phyloP scores from a whole-genome alignment of 1,284 basidiomycete genomes.

The Ceratobasidium sp. region DNA sequence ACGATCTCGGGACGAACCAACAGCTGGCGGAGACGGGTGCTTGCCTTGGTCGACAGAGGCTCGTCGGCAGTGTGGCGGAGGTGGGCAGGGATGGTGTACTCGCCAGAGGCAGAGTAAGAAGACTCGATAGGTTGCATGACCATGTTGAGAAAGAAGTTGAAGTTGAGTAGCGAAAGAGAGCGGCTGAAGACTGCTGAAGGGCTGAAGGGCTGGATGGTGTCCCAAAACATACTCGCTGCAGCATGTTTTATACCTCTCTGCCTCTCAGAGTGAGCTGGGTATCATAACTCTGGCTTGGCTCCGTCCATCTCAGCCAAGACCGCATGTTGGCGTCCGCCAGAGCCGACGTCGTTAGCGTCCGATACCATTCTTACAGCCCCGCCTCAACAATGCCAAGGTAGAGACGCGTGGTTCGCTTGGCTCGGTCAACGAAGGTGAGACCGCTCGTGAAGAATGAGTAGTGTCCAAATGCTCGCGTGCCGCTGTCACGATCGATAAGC shows the following conservation, averaged over 20 bases:
- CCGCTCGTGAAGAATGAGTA: neutral
- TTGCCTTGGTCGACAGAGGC: conserved; percentile 73
- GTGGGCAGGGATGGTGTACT: conserved; percentile 19
- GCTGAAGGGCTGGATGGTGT: conserved; percentile 15
- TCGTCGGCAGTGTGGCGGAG: conserved; percentile 27
- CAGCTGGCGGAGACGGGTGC: conserved; percentile 80
- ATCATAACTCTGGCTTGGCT: neutral
- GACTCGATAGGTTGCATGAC: conserved; percentile 26
- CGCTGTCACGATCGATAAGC: too few species aligned
- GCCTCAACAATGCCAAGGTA: neutral
- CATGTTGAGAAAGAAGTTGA: neutral
- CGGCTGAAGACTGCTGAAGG: conserved; percentile 16
- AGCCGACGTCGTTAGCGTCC: neutral
- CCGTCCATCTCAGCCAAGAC: conserved; percentile 1
- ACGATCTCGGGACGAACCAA: conserved; percentile 81
- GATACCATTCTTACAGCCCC: neutral
- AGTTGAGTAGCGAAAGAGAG: neutral
- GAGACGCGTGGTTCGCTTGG: neutral
- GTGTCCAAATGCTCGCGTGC: too few species aligned
- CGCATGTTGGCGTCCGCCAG: neutral
- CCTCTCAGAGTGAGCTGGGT: too few species aligned
- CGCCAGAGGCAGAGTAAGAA: neutral
- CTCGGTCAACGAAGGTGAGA: neutral
- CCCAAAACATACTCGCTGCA: neutral
- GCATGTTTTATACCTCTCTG: neutral